phyloP scores from a whole-genome alignment of 352 stramenopile species.

The Blastocystis sp. region DNA sequence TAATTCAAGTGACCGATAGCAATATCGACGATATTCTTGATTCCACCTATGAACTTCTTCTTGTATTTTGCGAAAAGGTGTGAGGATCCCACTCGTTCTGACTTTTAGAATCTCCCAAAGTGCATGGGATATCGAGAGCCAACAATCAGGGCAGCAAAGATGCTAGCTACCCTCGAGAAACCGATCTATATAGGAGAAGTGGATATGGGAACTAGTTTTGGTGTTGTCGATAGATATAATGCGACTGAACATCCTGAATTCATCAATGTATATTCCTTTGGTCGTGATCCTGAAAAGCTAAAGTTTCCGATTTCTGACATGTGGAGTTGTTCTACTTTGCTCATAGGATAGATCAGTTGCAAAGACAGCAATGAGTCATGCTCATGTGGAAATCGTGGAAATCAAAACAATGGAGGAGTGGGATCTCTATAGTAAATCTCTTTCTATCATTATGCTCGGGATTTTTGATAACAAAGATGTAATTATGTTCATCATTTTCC shows the following conservation, averaged over 20 bases:
- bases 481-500: not conserved
- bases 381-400: not conserved
- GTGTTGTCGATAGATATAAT: not conserved
- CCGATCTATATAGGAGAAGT: conserved; percentile 57
- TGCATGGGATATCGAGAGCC: not conserved
- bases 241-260: conserved; percentile 10
- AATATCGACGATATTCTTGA: conserved; percentile 59
- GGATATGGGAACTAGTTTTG: not conserved
- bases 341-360: not conserved
- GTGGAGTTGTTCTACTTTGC: not conserved
- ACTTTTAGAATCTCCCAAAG: not conserved
- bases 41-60: conserved; percentile 36
- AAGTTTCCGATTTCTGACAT: not conserved
- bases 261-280: conserved; percentile 54
- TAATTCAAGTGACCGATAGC: conserved; percentile 36
- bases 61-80: conserved; percentile 28
- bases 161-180: conserved; percentile 30
- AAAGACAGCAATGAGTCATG: conserved; percentile 19
- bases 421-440: not conserved
- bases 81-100: not conserved
- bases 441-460: conserved; percentile 10
- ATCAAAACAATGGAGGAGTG: not conserved
- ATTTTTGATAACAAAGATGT: conserved; percentile 54
- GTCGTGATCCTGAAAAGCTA: conserved; percentile 38
- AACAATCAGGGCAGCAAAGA: not conserved